These are phyloP conservation scores for Setaria viridis DNA, from an alignment of 202 grass and related monocot species.

Conservation along the genomic window DNA sequence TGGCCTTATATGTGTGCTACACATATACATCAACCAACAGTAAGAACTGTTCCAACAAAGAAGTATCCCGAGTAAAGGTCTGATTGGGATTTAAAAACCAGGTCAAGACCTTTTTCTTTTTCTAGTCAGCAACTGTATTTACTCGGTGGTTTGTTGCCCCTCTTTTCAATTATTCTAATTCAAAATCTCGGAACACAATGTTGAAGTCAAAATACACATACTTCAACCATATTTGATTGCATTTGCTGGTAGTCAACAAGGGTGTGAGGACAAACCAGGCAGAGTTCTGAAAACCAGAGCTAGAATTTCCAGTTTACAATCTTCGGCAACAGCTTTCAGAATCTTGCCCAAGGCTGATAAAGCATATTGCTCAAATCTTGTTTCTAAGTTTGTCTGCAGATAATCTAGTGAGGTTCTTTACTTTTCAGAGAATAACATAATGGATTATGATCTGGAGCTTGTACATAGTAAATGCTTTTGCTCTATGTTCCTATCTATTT, in stretches of 20 bases:
- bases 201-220: background rate
- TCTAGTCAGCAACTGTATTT: background rate
- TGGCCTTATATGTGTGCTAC: too few relatives aligned
- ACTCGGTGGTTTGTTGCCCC: background rate
- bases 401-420: constrained; percentile 16
- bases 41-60: background rate
- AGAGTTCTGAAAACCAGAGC: background rate
- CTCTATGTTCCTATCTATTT: background rate
- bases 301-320: background rate
- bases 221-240: background rate
- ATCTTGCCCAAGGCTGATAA: constrained; percentile 6
- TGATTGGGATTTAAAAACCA: background rate
- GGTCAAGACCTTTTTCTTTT: background rate
- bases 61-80: background rate
- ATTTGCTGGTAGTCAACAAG: background rate
- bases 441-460: background rate
- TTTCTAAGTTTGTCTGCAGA: background rate
- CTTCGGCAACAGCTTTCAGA: background rate
- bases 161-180: background rate
- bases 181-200: background rate
- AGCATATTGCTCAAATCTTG: background rate
- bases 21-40: too few relatives aligned
- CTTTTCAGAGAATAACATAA: background rate
- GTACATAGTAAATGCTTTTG: constrained; percentile 1
- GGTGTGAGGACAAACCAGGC: background rate